Conservation (phyloP, 169 alveolate species). For the Besnoitia besnoiti region DNA sequence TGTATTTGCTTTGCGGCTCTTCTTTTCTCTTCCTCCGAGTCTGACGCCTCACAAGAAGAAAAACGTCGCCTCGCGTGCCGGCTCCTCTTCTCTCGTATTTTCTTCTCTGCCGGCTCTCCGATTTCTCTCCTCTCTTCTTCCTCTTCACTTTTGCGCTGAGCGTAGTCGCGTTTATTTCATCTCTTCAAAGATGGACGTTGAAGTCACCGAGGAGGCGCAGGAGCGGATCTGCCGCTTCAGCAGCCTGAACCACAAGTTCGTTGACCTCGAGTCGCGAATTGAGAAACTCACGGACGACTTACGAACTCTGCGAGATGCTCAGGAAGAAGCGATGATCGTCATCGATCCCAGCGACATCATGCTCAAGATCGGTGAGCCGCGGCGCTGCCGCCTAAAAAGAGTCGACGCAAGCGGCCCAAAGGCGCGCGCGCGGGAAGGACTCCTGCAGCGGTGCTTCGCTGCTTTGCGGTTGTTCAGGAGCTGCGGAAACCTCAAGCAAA, state of each 20-base stretch:
- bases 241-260: slow-evolving; percentile 35
- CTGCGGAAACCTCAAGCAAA: too few relatives aligned
- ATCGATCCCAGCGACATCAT: not conserved
- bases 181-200: slow-evolving; percentile 39
- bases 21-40: too few relatives aligned
- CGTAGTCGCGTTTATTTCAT: too few relatives aligned
- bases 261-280: slow-evolving; percentile 42
- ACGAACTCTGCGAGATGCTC: slow-evolving; percentile 46
- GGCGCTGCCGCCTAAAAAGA: too few relatives aligned
- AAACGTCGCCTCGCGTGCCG: too few relatives aligned
- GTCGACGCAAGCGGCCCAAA: too few relatives aligned
- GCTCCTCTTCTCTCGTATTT: not conserved
- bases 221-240: slow-evolving; percentile 61
- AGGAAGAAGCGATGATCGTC: slow-evolving; percentile 58
- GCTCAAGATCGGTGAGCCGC: slow-evolving; percentile 26
- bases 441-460: too few relatives aligned
- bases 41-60: too few relatives aligned
- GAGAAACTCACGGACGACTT: slow-evolving; percentile 48
- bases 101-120: not conserved
- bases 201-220: slow-evolving; percentile 66
- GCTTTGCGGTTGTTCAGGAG: too few relatives aligned
- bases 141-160: not conserved
- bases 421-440: too few relatives aligned
- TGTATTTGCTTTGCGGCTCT: not conserved
- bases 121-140: not conserved